These are phyloP conservation scores for Nicotiana otophora DNA, from an alignment of 257 asterid genomes.

Conservation along the genomic window DNA sequence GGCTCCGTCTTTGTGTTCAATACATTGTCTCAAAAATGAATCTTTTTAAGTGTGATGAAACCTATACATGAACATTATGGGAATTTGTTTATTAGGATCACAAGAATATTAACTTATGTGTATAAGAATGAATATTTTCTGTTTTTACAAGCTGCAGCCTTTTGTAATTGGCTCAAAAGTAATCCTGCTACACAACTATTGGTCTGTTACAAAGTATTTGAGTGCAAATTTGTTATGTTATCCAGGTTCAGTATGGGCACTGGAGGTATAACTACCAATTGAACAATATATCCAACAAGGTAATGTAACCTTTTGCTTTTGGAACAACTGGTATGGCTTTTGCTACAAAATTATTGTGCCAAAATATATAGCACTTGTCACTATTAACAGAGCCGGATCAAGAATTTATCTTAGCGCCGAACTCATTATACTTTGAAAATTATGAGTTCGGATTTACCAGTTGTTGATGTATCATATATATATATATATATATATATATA, in stretches of 20 bases:
- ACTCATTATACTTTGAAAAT: background rate
- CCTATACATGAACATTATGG: background rate
- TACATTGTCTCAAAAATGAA: background rate
- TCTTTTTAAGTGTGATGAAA: background rate
- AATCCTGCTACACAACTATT: background rate
- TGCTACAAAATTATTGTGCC: background rate
- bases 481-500: too few relatives aligned
- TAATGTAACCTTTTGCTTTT: background rate
- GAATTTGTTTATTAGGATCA: background rate
- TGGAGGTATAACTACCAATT: background rate
- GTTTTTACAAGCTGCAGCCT: background rate
- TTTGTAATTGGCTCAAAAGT: conserved; percentile 2
- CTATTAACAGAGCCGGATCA: background rate
- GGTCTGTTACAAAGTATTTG: background rate
- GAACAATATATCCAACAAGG: background rate
- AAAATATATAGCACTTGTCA: background rate
- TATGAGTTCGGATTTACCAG: background rate
- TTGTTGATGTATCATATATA: background rate
- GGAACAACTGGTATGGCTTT: background rate
- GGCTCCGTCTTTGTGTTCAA: background rate
- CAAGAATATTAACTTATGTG: background rate
- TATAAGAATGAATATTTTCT: background rate
- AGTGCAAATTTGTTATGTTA: background rate
- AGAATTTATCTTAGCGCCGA: background rate
- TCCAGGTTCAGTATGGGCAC: background rate